Conservation (phyloP, 78 protist species). For the Andalucia godoyi region DNA sequence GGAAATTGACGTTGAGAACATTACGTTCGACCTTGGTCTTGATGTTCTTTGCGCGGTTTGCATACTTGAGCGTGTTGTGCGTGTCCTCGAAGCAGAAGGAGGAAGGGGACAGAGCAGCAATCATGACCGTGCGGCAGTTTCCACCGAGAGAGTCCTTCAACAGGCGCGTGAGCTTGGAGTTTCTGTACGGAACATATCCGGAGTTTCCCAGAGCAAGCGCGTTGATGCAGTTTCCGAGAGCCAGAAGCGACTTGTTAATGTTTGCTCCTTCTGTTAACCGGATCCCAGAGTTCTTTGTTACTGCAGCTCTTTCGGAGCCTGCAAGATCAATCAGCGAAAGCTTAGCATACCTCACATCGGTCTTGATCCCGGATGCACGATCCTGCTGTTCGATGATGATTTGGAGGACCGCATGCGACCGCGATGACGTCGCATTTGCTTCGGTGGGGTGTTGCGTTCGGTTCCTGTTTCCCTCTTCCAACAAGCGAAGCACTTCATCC, state of each 20-base stretch:
- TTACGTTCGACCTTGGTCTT: constrained; percentile 27
- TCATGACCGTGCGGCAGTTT: constrained; percentile 67
- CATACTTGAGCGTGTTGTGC: constrained; percentile 61
- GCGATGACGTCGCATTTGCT: constrained; percentile 63
- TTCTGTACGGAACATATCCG: constrained; percentile 80
- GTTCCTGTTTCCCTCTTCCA: constrained; percentile 59
- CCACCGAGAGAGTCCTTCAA: constrained; percentile 81
- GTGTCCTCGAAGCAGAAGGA: constrained; percentile 46
- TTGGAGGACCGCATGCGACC: constrained; percentile 91
- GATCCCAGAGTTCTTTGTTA: constrained; percentile 57
- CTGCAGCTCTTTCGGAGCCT: constrained; percentile 82
- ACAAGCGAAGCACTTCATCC: constrained; percentile 36
- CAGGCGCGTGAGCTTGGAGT: constrained; percentile 91
- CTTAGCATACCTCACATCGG: constrained; percentile 1
- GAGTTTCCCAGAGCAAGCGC: constrained; percentile 31
- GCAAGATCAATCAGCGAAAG: constrained; percentile 82
- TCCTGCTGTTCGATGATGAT: constrained; percentile 19
- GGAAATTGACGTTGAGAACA: constrained; percentile 15
- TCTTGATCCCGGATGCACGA: not conserved
- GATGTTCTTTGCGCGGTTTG: constrained; percentile 58
- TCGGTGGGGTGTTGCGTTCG: constrained; percentile 57
- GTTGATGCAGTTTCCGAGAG: constrained; percentile 88
- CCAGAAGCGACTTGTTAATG: constrained; percentile 85
- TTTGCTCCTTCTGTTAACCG: constrained; percentile 81
- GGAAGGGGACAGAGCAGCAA: constrained; percentile 56